These are phyloP conservation scores for Digitaria exilis DNA, from an alignment of 202 grass and related monocot genomes.

Conservation along the genomic window DNA sequence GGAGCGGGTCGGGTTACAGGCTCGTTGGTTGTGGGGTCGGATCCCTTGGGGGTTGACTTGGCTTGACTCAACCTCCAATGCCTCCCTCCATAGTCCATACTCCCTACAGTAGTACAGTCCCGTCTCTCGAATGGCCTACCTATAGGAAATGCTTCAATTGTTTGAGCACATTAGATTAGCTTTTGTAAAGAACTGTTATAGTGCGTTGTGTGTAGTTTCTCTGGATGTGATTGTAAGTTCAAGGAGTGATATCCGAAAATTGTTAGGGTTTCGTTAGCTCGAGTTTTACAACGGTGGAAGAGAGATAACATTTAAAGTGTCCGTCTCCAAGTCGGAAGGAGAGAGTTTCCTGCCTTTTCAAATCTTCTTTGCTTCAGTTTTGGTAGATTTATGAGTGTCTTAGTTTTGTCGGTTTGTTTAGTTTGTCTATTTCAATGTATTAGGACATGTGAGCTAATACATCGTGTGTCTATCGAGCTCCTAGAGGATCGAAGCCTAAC, in stretches of 20 bases:
- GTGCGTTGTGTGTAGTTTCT: not conserved
- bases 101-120: no score
- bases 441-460: not conserved
- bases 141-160: not conserved
- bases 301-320: not conserved
- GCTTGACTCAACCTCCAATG: not conserved
- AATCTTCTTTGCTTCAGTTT: not conserved
- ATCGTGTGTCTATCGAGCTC: no score
- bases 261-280: not conserved
- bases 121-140: not conserved
- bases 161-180: not conserved
- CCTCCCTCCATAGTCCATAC: no score
- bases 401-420: not conserved
- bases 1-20: not conserved
- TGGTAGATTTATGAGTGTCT: not conserved
- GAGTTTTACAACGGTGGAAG: not conserved
- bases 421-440: not conserved
- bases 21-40: not conserved
- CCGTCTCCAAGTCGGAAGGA: rapidly evolving
- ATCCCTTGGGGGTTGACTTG: not conserved
- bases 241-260: no score
- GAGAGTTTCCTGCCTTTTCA: not conserved
- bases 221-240: not conserved
- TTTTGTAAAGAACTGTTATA: not conserved
- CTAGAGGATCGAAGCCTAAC: not conserved